Evolutionary conservation across 2,329 filamentous ascomycete species (phyloP), one percentile per base, ranked within the genome.

Genomic region (Hypoxylon sp.): DNA sequence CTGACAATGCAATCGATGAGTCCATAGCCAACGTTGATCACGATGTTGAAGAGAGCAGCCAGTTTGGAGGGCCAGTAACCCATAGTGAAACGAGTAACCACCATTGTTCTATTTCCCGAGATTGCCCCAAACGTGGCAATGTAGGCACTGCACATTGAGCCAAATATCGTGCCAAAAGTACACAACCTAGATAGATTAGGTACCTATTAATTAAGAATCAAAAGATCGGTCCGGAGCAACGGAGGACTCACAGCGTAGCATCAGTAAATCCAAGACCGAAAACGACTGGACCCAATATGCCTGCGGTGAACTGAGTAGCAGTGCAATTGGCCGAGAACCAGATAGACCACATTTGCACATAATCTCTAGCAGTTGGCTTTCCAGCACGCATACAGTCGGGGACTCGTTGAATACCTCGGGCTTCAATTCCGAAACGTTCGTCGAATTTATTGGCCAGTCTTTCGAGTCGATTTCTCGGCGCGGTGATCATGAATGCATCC

Each of bases 1-100:
- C 87, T 87, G 14, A 92, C 83, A 5, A 92, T 88, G 34, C 85
- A 88, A 75, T 90, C 87, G 65, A 92, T 87, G 75, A 91, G 73
- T 32, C 72, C 68, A 56, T 78, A 79, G 9, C 76, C 76, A 3
- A 77, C 48, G 72, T 76, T 74, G 19, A 77, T 71, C 2, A 78
- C 70, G 46, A 78, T 72, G 50, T 78, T 78, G 10, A 78, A 64
- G 10, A 76, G 58, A 21, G 70, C 72, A 10, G 74, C 74, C 6
- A 77, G 49, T 65, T 77, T 77, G 21, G 73, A 69, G 3, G 76
- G 76, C 76, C 75, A 79, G 63, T 76, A 79, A 7, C 77, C 77
- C 76, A 79, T 78, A 28, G 72, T 72, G 63, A 72, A 79, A 11
- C 77, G 72, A 25, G 72, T 66, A 7, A 76, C 63, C 5, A 75